These are phyloP conservation scores for Ogataea trehalophila DNA, from an alignment of 805 yeast species.

Conservation along the genomic window DNA sequence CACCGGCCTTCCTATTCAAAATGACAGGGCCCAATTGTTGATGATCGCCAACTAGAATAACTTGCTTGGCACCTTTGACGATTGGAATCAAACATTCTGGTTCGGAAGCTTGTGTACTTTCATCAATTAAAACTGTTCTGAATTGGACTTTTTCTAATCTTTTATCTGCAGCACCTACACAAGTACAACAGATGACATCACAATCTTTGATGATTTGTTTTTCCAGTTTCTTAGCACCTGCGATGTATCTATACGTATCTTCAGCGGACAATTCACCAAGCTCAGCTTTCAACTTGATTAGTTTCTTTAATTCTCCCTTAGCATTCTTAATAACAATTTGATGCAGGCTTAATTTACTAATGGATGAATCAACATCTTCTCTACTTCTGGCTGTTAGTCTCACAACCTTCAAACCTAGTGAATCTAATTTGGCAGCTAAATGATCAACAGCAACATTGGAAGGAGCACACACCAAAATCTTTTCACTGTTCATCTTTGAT, in stretches of 20 bases:
- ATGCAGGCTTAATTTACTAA: conserved; percentile 54
- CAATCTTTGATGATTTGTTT: conserved; percentile 45
- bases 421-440: conserved; percentile 65
- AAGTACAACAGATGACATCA: conserved; percentile 84
- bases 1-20: conserved; percentile 70
- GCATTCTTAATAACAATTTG: conserved; percentile 44
- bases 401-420: conserved; percentile 72
- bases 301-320: conserved; percentile 52
- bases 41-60: conserved; percentile 87
- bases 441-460: conserved; percentile 95
- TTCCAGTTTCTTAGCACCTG: conserved; percentile 45
- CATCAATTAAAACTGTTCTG: conserved; percentile 82
- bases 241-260: conserved; percentile 45
- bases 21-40: conserved; percentile 94
- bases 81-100: conserved; percentile 89
- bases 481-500: conserved; percentile 52
- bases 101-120: conserved; percentile 90
- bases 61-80: conserved; percentile 84
- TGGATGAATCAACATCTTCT: conserved; percentile 72
- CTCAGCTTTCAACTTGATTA: conserved; percentile 54
- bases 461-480: conserved; percentile 87
- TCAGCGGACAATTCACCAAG: conserved; percentile 60
- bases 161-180: conserved; percentile 86
- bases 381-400: conserved; percentile 72
- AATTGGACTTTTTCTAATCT: conserved; percentile 55